phyloP scores from a whole-genome alignment of 1,284 basidiomycete genomes.

The Pseudozyma sp. region DNA sequence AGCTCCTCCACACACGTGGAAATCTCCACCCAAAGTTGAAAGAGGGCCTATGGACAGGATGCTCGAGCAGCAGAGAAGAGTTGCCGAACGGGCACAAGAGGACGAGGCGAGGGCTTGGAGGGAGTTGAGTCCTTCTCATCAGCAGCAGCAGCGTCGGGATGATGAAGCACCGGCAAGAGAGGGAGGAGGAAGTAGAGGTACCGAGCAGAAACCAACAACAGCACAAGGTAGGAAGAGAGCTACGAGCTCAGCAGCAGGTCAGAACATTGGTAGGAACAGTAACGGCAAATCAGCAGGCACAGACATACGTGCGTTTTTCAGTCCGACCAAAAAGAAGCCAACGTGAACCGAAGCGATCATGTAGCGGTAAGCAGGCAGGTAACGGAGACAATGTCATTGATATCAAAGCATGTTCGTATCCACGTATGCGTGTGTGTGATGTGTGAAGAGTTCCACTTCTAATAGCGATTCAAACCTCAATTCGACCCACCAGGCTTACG shows the following conservation, averaged over 20 bases:
- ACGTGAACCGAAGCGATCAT: not conserved
- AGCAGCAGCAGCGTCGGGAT: not conserved
- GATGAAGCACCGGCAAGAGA: not conserved
- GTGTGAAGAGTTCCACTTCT: not conserved
- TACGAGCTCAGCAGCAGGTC: not conserved
- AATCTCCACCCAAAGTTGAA: slow-evolving; percentile 11
- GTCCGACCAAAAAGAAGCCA: slow-evolving; percentile 18
- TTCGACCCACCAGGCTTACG: slow-evolving; percentile 4
- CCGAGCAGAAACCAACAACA: not conserved
- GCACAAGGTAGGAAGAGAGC: slow-evolving; percentile 1
- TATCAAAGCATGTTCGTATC: too few species aligned
- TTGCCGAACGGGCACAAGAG: slow-evolving; percentile 4
- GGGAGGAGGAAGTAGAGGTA: not conserved
- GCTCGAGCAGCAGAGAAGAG: slow-evolving; percentile 23
- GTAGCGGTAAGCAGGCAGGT: too few species aligned
- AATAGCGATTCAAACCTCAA: not conserved
- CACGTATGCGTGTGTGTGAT: too few species aligned
- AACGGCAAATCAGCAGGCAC: slow-evolving; percentile 10
- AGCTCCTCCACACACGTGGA: slow-evolving; percentile 35
- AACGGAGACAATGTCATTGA: too few species aligned
- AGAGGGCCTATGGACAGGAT: slow-evolving; percentile 26
- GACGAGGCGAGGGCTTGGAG: slow-evolving; percentile 20
- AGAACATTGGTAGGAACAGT: slow-evolving; percentile 1
- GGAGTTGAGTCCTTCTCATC: slow-evolving; percentile 7
- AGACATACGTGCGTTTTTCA: slow-evolving; percentile 43